Percentiles rank a stretch among this genome's conserved stretches.
These are phyloP conservation scores for Eudorina sp. DNA, from an alignment of 139 green algal genomes.

Conservation along the genomic window DNA sequence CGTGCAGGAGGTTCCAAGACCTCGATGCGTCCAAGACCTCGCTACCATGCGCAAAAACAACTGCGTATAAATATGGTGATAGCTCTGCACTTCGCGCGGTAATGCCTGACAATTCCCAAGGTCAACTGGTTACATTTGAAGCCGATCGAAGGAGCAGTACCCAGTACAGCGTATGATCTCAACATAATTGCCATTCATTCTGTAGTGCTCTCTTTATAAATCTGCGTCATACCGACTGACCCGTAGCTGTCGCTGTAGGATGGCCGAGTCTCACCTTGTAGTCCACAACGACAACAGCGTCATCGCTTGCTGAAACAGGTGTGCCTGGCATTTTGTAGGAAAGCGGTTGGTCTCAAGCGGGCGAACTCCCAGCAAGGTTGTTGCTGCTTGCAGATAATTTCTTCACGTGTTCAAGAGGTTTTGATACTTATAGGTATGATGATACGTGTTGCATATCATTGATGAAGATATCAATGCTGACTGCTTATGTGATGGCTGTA, in stretches of 20 bases:
- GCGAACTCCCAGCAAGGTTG: not conserved
- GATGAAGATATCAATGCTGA: not conserved
- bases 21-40: no score
- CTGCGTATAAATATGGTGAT: not conserved
- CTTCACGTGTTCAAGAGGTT: not conserved
- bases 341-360: not conserved
- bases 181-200: not conserved
- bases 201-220: not conserved
- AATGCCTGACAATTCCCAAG: not conserved
- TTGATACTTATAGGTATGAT: not conserved
- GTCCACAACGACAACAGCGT: slow-evolving; percentile 9
- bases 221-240: no score
- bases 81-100: not conserved
- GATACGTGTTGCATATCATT: not conserved
- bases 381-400: not conserved
- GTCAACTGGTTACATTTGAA: not conserved
- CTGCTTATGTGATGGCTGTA: not conserved
- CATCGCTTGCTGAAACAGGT: not conserved
- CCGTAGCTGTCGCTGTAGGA: not conserved
- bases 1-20: not conserved
- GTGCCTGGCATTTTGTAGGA: not conserved
- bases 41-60: no score
- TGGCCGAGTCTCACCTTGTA: slow-evolving; percentile 13
- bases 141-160: not conserved
- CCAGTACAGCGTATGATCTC: no score